phyloP scores from a whole-genome alignment of 2,329 filamentous ascomycete genomes.

The Cordyceps javanica region DNA sequence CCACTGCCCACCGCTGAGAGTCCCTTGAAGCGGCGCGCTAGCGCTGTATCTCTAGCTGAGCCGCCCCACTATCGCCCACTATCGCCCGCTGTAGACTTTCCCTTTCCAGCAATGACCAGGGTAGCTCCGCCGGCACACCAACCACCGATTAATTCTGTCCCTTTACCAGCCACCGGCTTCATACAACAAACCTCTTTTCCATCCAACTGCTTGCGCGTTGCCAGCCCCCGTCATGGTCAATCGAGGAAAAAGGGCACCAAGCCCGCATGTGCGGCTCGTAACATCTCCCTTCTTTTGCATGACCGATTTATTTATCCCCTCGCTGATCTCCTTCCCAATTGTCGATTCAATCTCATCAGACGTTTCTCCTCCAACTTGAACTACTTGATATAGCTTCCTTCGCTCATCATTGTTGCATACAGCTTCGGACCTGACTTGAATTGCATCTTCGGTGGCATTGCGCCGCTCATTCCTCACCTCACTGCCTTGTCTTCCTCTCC shows the following conservation, averaged over 20 bases:
- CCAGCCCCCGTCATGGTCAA: background rate
- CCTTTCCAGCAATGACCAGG: background rate
- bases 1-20: background rate
- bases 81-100: slow-evolving; percentile 2
- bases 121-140: background rate
- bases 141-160: slow-evolving; percentile 4
- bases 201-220: background rate
- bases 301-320: background rate
- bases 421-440: background rate
- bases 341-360: background rate
- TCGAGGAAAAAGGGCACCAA: slow-evolving; percentile 8
- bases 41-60: background rate
- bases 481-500: background rate
- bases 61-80: background rate
- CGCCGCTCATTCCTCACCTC: background rate
- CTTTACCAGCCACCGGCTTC: slow-evolving; percentile 8
- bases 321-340: background rate
- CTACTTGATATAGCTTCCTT: background rate
- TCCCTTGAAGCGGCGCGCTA: background rate
- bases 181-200: background rate
- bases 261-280: slow-evolving; percentile 1
- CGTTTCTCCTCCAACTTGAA: background rate
- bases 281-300: slow-evolving; percentile 1
- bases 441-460: background rate
- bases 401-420: background rate